A percentile compares a stretch with the other conserved stretches of the same genome.
Conservation (phyloP, 768 basidiomycete genomes). For the Flagelloscypha sp. region DNA sequence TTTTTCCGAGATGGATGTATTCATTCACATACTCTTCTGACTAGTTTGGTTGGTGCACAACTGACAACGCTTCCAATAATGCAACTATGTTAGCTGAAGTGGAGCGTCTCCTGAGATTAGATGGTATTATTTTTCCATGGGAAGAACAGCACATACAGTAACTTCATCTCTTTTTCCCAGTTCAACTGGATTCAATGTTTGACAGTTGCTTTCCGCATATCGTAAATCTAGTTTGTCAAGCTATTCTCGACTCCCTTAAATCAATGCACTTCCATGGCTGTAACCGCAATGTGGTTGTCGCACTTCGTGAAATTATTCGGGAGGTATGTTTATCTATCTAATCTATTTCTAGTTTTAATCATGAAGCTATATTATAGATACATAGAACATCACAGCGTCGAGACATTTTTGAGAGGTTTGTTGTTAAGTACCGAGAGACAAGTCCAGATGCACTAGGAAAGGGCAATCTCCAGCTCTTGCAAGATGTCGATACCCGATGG, state of each 20-base stretch:
- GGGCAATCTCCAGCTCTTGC: constrained; percentile 18
- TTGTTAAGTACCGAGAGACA: no score
- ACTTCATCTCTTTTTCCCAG: not conserved
- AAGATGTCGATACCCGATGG: constrained; percentile 27
- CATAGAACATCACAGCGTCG: constrained; percentile 22
- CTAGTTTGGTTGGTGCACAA: constrained; percentile 20
- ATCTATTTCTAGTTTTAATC: no score
- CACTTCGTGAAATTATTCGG: no score
- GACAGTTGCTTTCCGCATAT: constrained; percentile 21
- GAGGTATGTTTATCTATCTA: no score
- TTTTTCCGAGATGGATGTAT: not conserved
- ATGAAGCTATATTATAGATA: no score
- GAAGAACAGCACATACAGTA: constrained; percentile 17
- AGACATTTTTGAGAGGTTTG: constrained; percentile 16
- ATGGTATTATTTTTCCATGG: constrained; percentile 10
- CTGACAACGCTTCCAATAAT: constrained; percentile 30
- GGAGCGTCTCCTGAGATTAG: constrained; percentile 6
- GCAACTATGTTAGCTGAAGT: constrained; percentile 23
- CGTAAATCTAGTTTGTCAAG: constrained; percentile 19
- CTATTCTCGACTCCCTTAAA: constrained; percentile 11
- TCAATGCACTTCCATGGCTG: constrained; percentile 13
- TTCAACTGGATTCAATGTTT: not conserved
- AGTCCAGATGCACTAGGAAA: no score
- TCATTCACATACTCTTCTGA: not conserved
- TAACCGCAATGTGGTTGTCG: constrained; percentile 24